Evolutionary conservation across 2,329 filamentous ascomycete genomes (phyloP).

Genomic region (Ampelomyces quisqualis): DNA sequence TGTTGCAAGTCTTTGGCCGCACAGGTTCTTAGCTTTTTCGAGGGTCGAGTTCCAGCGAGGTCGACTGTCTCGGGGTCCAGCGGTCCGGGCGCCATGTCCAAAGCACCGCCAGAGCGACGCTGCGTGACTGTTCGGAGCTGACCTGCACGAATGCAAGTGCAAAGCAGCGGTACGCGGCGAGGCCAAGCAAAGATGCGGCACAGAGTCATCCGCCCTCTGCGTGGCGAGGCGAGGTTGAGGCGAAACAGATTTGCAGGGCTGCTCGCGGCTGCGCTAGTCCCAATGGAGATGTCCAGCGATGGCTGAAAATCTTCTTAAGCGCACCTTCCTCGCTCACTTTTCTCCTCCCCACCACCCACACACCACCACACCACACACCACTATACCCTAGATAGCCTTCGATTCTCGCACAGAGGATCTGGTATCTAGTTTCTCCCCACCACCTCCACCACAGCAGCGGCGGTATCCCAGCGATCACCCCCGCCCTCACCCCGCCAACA

Average conservation of each 20-base stretch:
- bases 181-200: slow-evolving; percentile 7
- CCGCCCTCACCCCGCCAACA: slow-evolving; percentile 45
- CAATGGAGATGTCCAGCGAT: background rate
- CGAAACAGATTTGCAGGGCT: slow-evolving; percentile 9
- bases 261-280: background rate
- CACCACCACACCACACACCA: slow-evolving; percentile 27
- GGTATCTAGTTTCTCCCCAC: slow-evolving; percentile 48
- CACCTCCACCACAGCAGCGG: slow-evolving; percentile 35
- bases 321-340: slow-evolving; percentile 17
- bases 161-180: slow-evolving; percentile 1
- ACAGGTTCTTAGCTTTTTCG: slow-evolving; percentile 39
- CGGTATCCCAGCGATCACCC: slow-evolving; percentile 46
- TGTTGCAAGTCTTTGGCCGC: slow-evolving; percentile 18
- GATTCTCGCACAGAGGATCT: slow-evolving; percentile 51
- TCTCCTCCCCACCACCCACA: slow-evolving; percentile 30
- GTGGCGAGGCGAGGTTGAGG: slow-evolving; percentile 12
- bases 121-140: slow-evolving; percentile 10
- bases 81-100: slow-evolving; percentile 39
- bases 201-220: slow-evolving; percentile 13
- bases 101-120: slow-evolving; percentile 6
- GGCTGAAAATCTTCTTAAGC: slow-evolving; percentile 13
- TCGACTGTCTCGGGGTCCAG: slow-evolving; percentile 26
- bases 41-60: slow-evolving; percentile 35
- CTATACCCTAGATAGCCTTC: slow-evolving; percentile 46
- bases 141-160: slow-evolving; percentile 6